Percentiles rank a stretch among this genome's conserved stretches.
phyloP scores from a whole-genome alignment of 2,329 filamentous ascomycete genomes.

The Drechmeria coniospora region DNA sequence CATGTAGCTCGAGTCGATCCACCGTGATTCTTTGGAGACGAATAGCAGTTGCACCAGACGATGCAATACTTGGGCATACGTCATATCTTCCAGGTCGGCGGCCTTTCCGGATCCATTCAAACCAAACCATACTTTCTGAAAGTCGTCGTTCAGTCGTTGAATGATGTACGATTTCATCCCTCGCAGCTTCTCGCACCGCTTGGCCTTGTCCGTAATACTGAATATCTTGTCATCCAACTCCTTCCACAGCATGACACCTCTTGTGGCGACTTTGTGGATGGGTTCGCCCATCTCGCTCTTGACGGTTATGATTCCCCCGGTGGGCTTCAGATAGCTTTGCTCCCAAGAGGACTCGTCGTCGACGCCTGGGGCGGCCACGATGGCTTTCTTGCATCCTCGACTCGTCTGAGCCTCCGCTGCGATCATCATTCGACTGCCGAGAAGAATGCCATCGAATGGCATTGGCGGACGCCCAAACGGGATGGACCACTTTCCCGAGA shows the following conservation, averaged over 20 bases:
- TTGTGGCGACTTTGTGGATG: slow-evolving; percentile 95
- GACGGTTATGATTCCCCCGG: slow-evolving; percentile 90
- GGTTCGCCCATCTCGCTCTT: slow-evolving; percentile 98
- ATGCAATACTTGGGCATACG: slow-evolving; percentile 73
- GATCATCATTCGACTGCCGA: slow-evolving; percentile 89
- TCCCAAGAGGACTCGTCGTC: slow-evolving; percentile 79
- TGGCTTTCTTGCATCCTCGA: slow-evolving; percentile 74
- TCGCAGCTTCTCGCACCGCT: slow-evolving; percentile 74
- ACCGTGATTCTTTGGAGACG: slow-evolving; percentile 76
- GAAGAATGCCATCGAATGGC: slow-evolving; percentile 85
- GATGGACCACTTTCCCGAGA: slow-evolving; percentile 79
- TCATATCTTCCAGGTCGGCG: slow-evolving; percentile 90
- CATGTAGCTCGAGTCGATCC: slow-evolving; percentile 77
- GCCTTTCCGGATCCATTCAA: slow-evolving; percentile 66
- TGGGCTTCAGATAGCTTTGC: slow-evolving; percentile 79
- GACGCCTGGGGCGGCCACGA: slow-evolving; percentile 70
- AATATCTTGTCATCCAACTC: slow-evolving; percentile 99
- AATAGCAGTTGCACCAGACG: slow-evolving; percentile 85
- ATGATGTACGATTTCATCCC: slow-evolving; percentile 86
- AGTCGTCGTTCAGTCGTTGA: slow-evolving; percentile 88
- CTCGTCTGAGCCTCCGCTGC: slow-evolving; percentile 86
- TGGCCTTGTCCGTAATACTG: slow-evolving; percentile 85
- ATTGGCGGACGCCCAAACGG: slow-evolving; percentile 79
- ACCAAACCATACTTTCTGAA: slow-evolving; percentile 95
- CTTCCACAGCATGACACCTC: slow-evolving; percentile 91